Conservation (phyloP, 148 eudicot genomes). For the Oxyria digyna region DNA sequence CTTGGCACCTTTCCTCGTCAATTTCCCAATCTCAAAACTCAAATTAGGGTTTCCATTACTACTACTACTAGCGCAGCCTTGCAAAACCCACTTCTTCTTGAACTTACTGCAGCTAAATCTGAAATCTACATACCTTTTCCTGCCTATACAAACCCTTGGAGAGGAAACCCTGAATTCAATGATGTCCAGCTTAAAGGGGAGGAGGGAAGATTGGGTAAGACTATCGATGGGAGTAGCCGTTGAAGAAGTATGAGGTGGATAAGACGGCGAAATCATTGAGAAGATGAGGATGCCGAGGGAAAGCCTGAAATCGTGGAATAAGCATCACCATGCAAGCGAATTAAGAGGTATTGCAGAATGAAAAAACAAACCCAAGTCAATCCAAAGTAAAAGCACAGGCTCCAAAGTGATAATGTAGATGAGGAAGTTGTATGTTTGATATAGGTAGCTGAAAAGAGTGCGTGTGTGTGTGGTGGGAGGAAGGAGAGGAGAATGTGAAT, state of each 20-base stretch:
- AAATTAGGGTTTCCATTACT: slow-evolving; percentile 30
- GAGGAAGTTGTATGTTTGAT: no score
- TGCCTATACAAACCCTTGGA: background rate
- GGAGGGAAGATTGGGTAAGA: background rate
- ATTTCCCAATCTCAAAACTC: slow-evolving; percentile 23
- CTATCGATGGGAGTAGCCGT: background rate
- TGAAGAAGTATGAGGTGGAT: background rate
- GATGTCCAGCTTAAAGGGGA: background rate
- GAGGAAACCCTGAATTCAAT: background rate
- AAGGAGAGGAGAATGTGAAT: no score
- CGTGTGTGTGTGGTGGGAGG: no score
- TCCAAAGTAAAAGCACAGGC: background rate
- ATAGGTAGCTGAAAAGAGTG: no score
- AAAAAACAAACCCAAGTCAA: background rate
- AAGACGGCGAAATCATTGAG: slow-evolving; percentile 2
- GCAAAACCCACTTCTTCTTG: slow-evolving; percentile 8
- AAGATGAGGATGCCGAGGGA: background rate
- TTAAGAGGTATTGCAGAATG: no score
- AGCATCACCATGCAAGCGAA: slow-evolving; percentile 1
- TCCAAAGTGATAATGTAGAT: no score
- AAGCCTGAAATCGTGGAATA: background rate
- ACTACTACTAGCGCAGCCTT: slow-evolving; percentile 22
- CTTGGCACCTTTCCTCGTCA: slow-evolving; percentile 36
- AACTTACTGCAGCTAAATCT: slow-evolving; percentile 1
- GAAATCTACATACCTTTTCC: slow-evolving; percentile 13